Percentiles rank a stretch among this genome's conserved stretches.
Evolutionary conservation across 2,329 filamentous ascomycete species (phyloP).

Genomic region (Mycosphaerella sp.): DNA sequence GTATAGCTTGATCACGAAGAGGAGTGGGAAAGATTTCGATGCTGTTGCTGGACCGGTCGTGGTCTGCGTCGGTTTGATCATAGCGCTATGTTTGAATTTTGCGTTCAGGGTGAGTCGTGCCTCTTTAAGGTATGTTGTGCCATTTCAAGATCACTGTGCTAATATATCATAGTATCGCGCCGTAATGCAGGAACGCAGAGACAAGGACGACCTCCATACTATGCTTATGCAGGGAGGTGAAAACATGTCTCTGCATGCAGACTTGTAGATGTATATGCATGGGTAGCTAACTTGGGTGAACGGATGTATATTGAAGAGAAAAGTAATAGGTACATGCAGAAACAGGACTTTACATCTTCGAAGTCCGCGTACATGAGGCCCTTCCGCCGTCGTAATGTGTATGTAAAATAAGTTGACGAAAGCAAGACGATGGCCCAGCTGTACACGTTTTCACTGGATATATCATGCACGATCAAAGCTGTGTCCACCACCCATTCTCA

Average conservation of each 20-base stretch:
- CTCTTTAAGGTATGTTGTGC: background rate
- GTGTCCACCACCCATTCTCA: too few species aligned
- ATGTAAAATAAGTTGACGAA: too few species aligned
- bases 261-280: slow-evolving; percentile 4
- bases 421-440: too few species aligned
- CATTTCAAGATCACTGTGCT: background rate
- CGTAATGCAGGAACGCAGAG: slow-evolving; percentile 18
- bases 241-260: background rate
- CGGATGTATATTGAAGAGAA: background rate
- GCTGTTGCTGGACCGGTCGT: slow-evolving; percentile 78
- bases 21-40: slow-evolving; percentile 91
- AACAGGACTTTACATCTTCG: background rate
- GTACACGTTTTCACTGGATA: too few species aligned
- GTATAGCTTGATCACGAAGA: slow-evolving; percentile 69
- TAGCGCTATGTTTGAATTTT: slow-evolving; percentile 81
- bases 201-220: slow-evolving; percentile 2
- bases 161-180: slow-evolving; percentile 17
- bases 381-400: too few species aligned
- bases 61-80: slow-evolving; percentile 70
- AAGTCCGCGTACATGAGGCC: background rate
- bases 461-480: too few species aligned
- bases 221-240: slow-evolving; percentile 8
- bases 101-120: slow-evolving; percentile 56
- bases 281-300: background rate
- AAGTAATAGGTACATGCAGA: background rate